Percentiles rank a stretch among this genome's conserved stretches.
Evolutionary conservation across 805 yeast genomes (phyloP).

Genomic region (Schizosaccharomyces osmophilus): DNA sequence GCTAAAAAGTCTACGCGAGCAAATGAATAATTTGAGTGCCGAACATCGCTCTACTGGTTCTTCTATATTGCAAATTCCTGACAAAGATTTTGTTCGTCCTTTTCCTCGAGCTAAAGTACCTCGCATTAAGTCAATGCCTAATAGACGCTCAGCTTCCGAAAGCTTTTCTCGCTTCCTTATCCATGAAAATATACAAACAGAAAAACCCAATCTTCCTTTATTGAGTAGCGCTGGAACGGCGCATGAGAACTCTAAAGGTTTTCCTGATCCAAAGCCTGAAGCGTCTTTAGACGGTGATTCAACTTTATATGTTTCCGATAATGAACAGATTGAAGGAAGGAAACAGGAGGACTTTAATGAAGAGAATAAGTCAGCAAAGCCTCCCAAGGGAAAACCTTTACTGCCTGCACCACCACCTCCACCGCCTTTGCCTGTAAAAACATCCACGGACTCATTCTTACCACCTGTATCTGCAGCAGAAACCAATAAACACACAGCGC

Average conservation of each 20-base stretch:
- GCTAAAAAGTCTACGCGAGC: neutral
- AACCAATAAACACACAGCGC: neutral
- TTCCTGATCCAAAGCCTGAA: too few relatives aligned
- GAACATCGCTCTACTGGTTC: neutral
- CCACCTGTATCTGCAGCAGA: neutral
- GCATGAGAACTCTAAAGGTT: too few relatives aligned
- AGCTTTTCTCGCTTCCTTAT: neutral
- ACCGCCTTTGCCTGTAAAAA: constrained; percentile 3
- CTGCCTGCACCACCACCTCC: constrained; percentile 5
- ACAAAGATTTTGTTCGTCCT: neutral
- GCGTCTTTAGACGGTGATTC: too few relatives aligned
- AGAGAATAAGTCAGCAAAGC: too few relatives aligned
- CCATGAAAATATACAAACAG: too few relatives aligned
- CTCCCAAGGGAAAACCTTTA: too few relatives aligned
- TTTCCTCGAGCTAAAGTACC: neutral
- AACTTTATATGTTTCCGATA: too few relatives aligned
- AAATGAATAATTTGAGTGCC: neutral
- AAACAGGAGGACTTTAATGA: too few relatives aligned
- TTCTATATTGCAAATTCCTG: constrained; percentile 3
- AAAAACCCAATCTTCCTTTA: too few relatives aligned
- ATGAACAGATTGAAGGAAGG: too few relatives aligned
- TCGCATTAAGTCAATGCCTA: neutral
- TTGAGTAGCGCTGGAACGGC: too few relatives aligned
- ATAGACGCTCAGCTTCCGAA: neutral
- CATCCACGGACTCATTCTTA: neutral